Percentiles rank a stretch among this genome's conserved stretches.
phyloP scores from a whole-genome alignment of 768 basidiomycete species.

The Trichaptum fuscoviolaceum region DNA sequence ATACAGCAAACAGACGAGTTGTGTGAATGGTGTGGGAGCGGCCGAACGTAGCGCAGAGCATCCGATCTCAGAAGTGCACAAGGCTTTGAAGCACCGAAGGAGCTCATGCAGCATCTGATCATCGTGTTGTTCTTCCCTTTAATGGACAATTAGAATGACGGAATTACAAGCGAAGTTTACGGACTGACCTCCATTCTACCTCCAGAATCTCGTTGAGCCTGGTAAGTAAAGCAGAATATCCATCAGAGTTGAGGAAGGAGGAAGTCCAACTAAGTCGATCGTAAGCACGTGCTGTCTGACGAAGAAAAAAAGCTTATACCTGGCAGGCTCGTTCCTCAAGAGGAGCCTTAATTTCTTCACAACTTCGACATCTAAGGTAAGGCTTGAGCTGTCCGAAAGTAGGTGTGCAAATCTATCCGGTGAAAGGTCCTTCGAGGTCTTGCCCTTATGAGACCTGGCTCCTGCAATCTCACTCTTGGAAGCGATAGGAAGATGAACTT shows the following conservation, averaged over 20 bases:
- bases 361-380: slow-evolving; percentile 74
- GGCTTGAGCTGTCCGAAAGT: slow-evolving; percentile 62
- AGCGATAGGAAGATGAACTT: slow-evolving; percentile 36
- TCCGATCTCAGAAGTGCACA: slow-evolving; percentile 85
- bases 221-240: slow-evolving; percentile 79
- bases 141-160: slow-evolving; percentile 11
- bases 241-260: slow-evolving; percentile 76
- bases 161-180: neutral
- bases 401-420: slow-evolving; percentile 65
- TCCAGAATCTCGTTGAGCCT: slow-evolving; percentile 88
- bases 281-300: neutral
- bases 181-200: slow-evolving; percentile 91
- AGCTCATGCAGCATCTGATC: slow-evolving; percentile 91
- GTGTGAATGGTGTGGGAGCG: slow-evolving; percentile 82
- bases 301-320: slow-evolving; percentile 33
- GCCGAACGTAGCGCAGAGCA: slow-evolving; percentile 87
- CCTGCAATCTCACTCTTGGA: slow-evolving; percentile 35
- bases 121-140: slow-evolving; percentile 97
- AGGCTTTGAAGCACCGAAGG: slow-evolving; percentile 88
- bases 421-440: slow-evolving; percentile 48
- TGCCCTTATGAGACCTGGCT: slow-evolving; percentile 43
- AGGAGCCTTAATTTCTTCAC: slow-evolving; percentile 85
- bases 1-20: slow-evolving; percentile 80
- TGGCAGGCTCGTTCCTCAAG: slow-evolving; percentile 87
- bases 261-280: slow-evolving; percentile 70